Evolutionary conservation across 2,329 filamentous ascomycete genomes (phyloP).

Genomic region (Stenocarpella maydis): DNA sequence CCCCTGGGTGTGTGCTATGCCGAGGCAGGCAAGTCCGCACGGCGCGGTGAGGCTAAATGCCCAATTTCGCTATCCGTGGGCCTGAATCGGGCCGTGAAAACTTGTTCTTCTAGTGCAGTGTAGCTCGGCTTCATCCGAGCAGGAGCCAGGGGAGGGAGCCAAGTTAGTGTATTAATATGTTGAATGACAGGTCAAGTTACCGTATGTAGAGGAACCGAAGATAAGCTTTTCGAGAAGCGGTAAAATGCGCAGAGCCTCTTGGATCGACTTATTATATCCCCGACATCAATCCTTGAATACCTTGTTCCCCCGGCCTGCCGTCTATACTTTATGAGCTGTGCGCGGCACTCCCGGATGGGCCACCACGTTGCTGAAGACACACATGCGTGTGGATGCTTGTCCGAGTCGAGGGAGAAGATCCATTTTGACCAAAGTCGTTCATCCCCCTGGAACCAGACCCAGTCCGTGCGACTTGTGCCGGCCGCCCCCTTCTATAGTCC

Average conservation of each 20-base stretch:
- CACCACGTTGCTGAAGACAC: too few relatives aligned
- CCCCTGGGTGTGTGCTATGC: neutral
- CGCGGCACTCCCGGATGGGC: too few relatives aligned
- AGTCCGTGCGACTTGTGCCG: neutral
- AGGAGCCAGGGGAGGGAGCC: neutral
- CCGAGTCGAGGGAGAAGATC: neutral
- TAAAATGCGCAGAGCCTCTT: neutral
- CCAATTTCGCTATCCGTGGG: slow-evolving; percentile 1
- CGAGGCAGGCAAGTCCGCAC: slow-evolving; percentile 14
- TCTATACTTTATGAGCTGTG: neutral
- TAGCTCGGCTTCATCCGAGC: slow-evolving; percentile 13
- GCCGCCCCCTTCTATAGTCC: neutral
- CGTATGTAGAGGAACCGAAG: neutral
- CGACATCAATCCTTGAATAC: neutral
- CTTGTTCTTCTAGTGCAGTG: neutral
- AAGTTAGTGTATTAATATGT: too few relatives aligned
- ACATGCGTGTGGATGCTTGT: neutral
- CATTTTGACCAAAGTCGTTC: neutral
- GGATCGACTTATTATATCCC: neutral
- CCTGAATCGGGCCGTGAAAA: slow-evolving; percentile 21
- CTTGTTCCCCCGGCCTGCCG: neutral
- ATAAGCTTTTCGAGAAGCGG: slow-evolving; percentile 12
- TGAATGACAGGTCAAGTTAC: neutral
- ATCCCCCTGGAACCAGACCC: neutral
- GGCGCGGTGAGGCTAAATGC: neutral